Evolutionary conservation across 2,329 filamentous ascomycete species (phyloP).

Genomic region (Hysterium pulicare): DNA sequence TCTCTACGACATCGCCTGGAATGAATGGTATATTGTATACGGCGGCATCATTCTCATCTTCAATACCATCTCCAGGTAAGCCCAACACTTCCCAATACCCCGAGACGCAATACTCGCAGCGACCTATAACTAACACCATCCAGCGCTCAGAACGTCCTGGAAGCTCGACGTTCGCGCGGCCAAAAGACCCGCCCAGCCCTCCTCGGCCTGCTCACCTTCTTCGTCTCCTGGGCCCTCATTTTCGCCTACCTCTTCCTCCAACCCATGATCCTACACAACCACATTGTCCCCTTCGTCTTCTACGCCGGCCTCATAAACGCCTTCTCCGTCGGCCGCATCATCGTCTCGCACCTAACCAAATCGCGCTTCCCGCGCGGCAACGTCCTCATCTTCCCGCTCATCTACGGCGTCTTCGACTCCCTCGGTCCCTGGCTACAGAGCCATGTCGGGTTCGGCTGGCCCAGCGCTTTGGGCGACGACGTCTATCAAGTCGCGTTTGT

Average conservation of each 20-base stretch:
- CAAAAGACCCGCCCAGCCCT: slow-evolving; percentile 72
- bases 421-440: slow-evolving; percentile 64
- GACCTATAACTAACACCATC: slow-evolving; percentile 9
- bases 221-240: slow-evolving; percentile 72
- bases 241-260: slow-evolving; percentile 79
- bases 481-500: slow-evolving; percentile 91
- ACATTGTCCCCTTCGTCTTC: slow-evolving; percentile 84
- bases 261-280: slow-evolving; percentile 74
- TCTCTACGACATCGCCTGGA: slow-evolving; percentile 79
- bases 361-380: slow-evolving; percentile 88
- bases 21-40: slow-evolving; percentile 89
- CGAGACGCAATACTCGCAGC: neutral
- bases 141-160: slow-evolving; percentile 78
- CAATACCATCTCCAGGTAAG: slow-evolving; percentile 71
- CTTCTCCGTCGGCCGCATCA: slow-evolving; percentile 93
- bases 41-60: slow-evolving; percentile 76
- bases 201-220: slow-evolving; percentile 79
- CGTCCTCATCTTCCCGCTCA: slow-evolving; percentile 73
- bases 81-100: slow-evolving; percentile 1
- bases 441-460: slow-evolving; percentile 44
- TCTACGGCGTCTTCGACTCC: slow-evolving; percentile 75
- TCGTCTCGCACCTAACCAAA: slow-evolving; percentile 88
- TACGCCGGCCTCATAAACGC: slow-evolving; percentile 90
- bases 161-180: slow-evolving; percentile 69
- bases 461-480: slow-evolving; percentile 48